Evolutionary conservation across 2,329 filamentous ascomycete species (phyloP), one percentile per base, ranked within the genome.

Genomic region (Rhinocladiella similis): DNA sequence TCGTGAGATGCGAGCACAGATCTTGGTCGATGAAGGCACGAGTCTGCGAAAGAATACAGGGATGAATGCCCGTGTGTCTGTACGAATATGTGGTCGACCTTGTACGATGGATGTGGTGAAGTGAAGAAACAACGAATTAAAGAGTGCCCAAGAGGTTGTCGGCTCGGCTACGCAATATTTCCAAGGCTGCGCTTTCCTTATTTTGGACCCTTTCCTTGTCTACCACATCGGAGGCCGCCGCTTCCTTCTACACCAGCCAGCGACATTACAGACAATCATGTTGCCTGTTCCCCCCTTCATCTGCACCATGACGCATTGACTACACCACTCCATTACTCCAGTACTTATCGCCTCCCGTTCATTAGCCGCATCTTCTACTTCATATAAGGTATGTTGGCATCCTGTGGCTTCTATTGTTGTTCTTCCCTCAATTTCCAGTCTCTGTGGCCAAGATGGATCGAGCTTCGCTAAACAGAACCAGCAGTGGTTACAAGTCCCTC

Each of bases 141-240:
- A 33, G 29, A 33, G 29, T 33, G 29, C 10, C 29, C 5, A 12
- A 3, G 29, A 46, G 19, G 19, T 16, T 46, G 13, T 22, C 19
- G 43, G 20, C 29, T 33, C 29, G 29, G 29, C 29, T 33, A 33
- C 29, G 10, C 29, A 33, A 41, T 10, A 14, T 29, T 22, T 48
- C 45, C 52, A 38, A 46, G 59, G 59, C 50, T 59, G 59, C 50
- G 45, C 59, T 56, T 56, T 56, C 46, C 56, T 41, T 42, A 19
- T 42, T 52, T 41, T 19, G 43, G 36, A 36, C 43, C 43, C 38
- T 42, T 38, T 27, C 43, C 13, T n/a, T 13, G 49, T 39, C 41
- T 19, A 36, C 42, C 39, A 33, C 47, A 59, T 62, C 59, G 59
- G 59, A 62, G 56, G 56, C 29, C 53, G 56, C 59, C 59, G 56